Evolutionary conservation across 331 rosid genomes (phyloP), one percentile per base, ranked within the genome.

Genomic region (Rhamnella rubrinervis): DNA sequence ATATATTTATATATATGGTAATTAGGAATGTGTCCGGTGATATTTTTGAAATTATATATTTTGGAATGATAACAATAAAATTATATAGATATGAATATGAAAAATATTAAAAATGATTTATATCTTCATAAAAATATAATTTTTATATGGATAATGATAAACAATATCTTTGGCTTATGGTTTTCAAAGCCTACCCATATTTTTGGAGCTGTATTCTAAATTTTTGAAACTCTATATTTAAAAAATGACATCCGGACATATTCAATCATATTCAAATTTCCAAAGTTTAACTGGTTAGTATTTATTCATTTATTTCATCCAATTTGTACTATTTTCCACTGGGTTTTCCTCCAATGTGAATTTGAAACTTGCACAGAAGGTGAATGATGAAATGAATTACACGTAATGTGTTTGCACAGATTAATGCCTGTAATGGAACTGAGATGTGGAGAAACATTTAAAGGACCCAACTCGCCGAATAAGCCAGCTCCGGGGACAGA

Each of bases 401-500:
- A 21, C 4, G 39, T 19, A 19, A 37, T 35, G 4, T 20, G 14
- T 6, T 53, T 20, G 17, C 10, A 56, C 78, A 93, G 96, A 91
- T 91, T 77, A 93, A 93, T 75, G 14, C 96, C 1, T 93, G 98
- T 71, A 91, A 93, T 71, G 89, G 98, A 21, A 73, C 23, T 84
- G 87, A 73, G 70, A 68, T 93, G 98, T 51, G 97, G 98, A 23
- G 81, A 47, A 78, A 85, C 86, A 8, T 93, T 91, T 56, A 71
- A 70, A 26, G 97, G 97, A 11, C 97, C 98, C 16, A 93, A 93
- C 77, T 84, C 97, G 0, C 92, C 92, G 8, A 77, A 69, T 70
- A 93, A 93, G 77, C 98, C 98, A 63, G 77, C 96, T 16, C 7
- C 88, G 0, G 91, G 97, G 98, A 93, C 95, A 44, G 97, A 91